Base-by-base conservation (phyloP, 371 early-diverging fungal genomes). In the Catenaria anguillulae region DNA sequence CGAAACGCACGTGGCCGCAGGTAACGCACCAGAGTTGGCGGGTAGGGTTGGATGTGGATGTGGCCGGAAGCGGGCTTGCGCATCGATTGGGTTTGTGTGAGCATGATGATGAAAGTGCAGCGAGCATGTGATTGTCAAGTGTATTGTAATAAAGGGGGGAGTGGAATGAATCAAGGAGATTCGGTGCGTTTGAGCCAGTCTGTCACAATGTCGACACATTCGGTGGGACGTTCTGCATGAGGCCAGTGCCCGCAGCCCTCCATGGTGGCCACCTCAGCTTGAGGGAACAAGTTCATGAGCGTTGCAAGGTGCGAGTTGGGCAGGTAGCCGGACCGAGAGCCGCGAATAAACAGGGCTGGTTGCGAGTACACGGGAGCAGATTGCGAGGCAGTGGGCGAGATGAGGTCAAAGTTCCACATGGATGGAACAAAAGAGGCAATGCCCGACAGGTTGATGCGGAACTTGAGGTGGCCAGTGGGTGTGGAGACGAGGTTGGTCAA, bases 231-330 rank as follows among this genome's bases (percentile, higher is more conserved):
- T 43, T 73, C 73, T 1, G 70, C 64, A 61, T 76, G 76, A 3
- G 73, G 70, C 73, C 73, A 72, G 55, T 72, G 73, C 0, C 73
- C 73, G n/a, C 68, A 4, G 15, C 29, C 62, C 33, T 69, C 71
- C 33, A 60, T 36, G 19, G 5, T 71, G n/a, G 37, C 60, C 40
- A 75, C 59, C 54, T 62, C 56, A 5, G 71, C 67, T 1, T 65
- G 60, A 29, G 74, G 74, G 62, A 76, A 74, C 61, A 60, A 61
- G 36, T 26, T 13, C 48, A 50, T 24, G 43, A 76, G 69, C 12
- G 21, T 29, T 0, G 64, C 59, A 24, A 64, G 46, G 40, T 31
- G n/a, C 29, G 60, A 8, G 12, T 46, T 61, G 10, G 62, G 56
- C 36, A 77, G 63, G 58, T 77, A 77, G 6, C 50, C 56, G 10